Evolutionary conservation across 768 basidiomycete species (phyloP).

Genomic region (Suillus sp.): DNA sequence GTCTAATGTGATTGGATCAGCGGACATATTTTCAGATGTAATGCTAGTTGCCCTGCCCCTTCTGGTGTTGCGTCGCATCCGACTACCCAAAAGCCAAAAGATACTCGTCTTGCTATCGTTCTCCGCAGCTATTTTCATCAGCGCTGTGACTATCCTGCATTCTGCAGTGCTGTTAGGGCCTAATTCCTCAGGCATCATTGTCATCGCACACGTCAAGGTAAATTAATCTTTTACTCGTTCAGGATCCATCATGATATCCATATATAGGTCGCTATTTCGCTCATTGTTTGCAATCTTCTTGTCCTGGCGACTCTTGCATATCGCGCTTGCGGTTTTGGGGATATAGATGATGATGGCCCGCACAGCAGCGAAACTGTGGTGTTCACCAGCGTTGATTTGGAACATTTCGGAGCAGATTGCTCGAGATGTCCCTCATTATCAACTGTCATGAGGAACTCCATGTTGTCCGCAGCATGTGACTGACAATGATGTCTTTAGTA

Average conservation of each 20-base stretch:
- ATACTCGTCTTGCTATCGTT: conserved; percentile 23
- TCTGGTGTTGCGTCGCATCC: conserved; percentile 21
- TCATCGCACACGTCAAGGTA: conserved; percentile 28
- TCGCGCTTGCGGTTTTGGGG: conserved; percentile 14
- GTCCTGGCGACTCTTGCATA: conserved; percentile 23
- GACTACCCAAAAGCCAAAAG: conserved; percentile 19
- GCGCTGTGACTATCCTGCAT: conserved; percentile 22
- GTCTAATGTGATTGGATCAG: conserved; percentile 4
- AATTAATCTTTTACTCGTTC: neutral
- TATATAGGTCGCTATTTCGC: conserved; percentile 22
- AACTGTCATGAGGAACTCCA: neutral
- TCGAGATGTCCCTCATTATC: neutral
- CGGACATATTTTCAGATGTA: conserved; percentile 25
- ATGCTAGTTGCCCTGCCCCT: conserved; percentile 25
- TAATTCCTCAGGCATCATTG: conserved; percentile 18
- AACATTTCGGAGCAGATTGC: neutral
- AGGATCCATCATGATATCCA: conserved; percentile 11
- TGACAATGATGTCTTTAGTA: neutral
- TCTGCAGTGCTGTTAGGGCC: conserved; percentile 12
- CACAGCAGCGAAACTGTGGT: conserved; percentile 11
- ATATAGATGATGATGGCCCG: neutral
- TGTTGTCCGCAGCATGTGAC: neutral
- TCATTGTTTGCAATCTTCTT: conserved; percentile 24
- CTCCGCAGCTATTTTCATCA: conserved; percentile 25
- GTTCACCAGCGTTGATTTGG: conserved; percentile 20